phyloP scores from a whole-genome alignment of 2,329 filamentous ascomycete species.

The Nemania sp. region DNA sequence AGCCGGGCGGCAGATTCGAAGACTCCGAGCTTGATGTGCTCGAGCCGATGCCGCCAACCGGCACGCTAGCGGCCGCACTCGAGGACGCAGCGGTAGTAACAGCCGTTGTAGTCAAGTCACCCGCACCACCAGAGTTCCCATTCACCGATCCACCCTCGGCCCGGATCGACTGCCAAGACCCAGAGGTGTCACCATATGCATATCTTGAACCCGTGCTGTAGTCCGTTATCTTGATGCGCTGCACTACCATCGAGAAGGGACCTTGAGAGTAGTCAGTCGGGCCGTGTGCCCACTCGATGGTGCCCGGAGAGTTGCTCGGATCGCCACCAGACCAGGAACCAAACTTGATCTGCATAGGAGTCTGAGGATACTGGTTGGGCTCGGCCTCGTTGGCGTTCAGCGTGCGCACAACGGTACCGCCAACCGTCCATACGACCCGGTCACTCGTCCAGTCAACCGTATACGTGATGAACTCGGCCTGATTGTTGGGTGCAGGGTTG shows the following conservation, averaged over 20 bases:
- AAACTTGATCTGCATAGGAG: slow-evolving; percentile 92
- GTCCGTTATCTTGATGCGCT: slow-evolving; percentile 77
- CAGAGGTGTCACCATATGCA: slow-evolving; percentile 76
- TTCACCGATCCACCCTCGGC: slow-evolving; percentile 80
- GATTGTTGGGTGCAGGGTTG: slow-evolving; percentile 71
- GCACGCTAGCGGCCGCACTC: slow-evolving; percentile 66
- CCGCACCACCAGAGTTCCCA: slow-evolving; percentile 63
- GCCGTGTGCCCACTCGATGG: slow-evolving; percentile 87
- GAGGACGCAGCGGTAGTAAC: slow-evolving; percentile 68
- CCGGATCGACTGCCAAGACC: slow-evolving; percentile 80
- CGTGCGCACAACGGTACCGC: slow-evolving; percentile 75
- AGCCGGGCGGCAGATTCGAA: slow-evolving; percentile 71
- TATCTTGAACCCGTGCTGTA: slow-evolving; percentile 92
- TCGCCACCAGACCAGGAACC: slow-evolving; percentile 94
- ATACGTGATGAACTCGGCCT: slow-evolving; percentile 81
- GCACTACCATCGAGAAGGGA: slow-evolving; percentile 85
- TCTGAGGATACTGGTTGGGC: slow-evolving; percentile 83
- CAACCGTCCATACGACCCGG: slow-evolving; percentile 86
- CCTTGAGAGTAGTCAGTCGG: slow-evolving; percentile 81
- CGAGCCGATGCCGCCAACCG: slow-evolving; percentile 70
- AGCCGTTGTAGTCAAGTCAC: slow-evolving; percentile 55
- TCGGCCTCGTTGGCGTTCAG: slow-evolving; percentile 72
- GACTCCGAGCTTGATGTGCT: slow-evolving; percentile 56
- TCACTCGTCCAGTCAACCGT: slow-evolving; percentile 87
- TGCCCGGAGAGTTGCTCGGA: slow-evolving; percentile 75